A percentile compares a stretch with the other conserved stretches of the same genome.
Conservation (phyloP, 2,329 filamentous ascomycete species). For the Balansia obtecta region DNA sequence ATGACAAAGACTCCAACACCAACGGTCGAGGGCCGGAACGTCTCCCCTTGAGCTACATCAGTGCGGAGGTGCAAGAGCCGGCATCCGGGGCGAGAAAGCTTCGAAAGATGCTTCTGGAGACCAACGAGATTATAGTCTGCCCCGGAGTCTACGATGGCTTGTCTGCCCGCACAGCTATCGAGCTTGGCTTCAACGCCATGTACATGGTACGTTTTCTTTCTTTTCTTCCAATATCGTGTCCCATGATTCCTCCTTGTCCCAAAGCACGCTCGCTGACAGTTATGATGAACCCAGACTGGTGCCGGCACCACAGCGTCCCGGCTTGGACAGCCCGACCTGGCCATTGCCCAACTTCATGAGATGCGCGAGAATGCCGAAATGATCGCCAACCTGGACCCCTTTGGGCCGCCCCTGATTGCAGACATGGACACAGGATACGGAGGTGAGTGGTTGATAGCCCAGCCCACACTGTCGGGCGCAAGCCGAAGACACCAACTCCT, state of each 20-base stretch:
- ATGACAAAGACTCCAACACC: neutral
- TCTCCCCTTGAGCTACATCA: slow-evolving; percentile 7
- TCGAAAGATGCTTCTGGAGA: slow-evolving; percentile 26
- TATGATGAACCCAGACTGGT: slow-evolving; percentile 36
- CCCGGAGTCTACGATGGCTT: slow-evolving; percentile 60
- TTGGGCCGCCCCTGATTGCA: slow-evolving; percentile 45
- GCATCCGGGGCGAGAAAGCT: slow-evolving; percentile 23
- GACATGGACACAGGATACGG: slow-evolving; percentile 49
- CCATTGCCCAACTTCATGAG: slow-evolving; percentile 48
- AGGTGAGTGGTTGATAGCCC: slow-evolving; percentile 17
- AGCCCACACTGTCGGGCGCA: too few species aligned
- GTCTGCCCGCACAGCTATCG: slow-evolving; percentile 49
- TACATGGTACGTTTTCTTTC: slow-evolving; percentile 45
- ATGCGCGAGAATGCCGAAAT: slow-evolving; percentile 51
- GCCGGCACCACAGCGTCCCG: slow-evolving; percentile 49
- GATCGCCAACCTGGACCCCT: slow-evolving; percentile 46
- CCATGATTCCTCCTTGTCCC: too few species aligned
- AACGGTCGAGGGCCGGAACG: neutral
- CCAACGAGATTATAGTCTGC: slow-evolving; percentile 38
- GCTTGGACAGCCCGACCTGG: slow-evolving; percentile 51
- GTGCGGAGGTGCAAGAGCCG: slow-evolving; percentile 7
- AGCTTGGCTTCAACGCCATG: slow-evolving; percentile 47
- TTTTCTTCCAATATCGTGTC: neutral
- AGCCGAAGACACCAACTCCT: neutral
- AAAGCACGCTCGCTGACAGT: too few species aligned